These are phyloP conservation scores for Bruguiera parviflora DNA, from an alignment of 345 rosid genomes.

Conservation along the genomic window DNA sequence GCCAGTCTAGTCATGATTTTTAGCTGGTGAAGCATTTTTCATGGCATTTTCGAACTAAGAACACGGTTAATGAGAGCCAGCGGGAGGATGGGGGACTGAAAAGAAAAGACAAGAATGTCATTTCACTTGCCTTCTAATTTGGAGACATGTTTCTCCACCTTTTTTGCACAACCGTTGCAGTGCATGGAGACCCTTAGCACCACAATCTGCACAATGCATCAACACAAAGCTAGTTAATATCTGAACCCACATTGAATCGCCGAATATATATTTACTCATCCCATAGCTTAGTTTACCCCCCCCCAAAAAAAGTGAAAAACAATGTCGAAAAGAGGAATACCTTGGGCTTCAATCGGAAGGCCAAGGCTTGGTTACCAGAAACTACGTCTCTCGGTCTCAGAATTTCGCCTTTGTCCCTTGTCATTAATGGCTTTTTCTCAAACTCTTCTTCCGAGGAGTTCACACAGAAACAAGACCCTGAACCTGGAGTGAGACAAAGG, in stretches of 20 bases:
- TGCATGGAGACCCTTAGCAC: conserved; percentile 85
- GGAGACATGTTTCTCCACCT: conserved; percentile 84
- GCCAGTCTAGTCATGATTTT: too few relatives aligned
- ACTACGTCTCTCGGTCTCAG: conserved; percentile 65
- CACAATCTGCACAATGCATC: conserved; percentile 51
- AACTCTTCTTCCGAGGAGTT: conserved; percentile 19
- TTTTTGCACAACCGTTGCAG: conserved; percentile 87
- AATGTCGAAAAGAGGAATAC: conserved; percentile 22
- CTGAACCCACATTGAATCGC: background rate
- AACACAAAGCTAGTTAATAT: background rate
- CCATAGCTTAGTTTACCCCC: background rate
- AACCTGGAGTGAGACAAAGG: conserved; percentile 20
- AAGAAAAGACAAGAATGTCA: conserved; percentile 1
- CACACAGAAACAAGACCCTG: conserved; percentile 30
- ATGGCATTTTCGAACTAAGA: too few relatives aligned
- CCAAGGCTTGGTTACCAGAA: conserved; percentile 59
- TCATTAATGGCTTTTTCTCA: conserved; percentile 39
- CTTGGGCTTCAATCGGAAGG: conserved; percentile 87
- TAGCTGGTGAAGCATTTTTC: background rate
- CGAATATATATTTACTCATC: too few relatives aligned
- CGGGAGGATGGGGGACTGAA: background rate
- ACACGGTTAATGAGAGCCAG: background rate
- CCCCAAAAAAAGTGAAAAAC: background rate
- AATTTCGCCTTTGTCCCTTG: conserved; percentile 30
- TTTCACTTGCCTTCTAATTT: conserved; percentile 63